Conservation (phyloP, 78 protist species). For the Pigoraptor vietnamica region DNA sequence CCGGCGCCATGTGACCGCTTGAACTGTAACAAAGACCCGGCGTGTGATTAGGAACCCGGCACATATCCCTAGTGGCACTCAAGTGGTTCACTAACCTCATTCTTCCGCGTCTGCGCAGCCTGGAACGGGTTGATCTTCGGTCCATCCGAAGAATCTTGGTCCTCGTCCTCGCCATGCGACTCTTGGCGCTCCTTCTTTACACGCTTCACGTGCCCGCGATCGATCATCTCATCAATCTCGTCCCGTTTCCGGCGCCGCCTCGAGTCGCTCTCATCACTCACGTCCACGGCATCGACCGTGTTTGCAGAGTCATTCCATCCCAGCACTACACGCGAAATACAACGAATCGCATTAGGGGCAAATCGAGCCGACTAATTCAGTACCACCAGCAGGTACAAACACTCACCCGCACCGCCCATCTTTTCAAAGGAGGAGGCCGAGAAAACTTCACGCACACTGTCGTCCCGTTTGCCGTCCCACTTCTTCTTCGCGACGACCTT, state of each 20-base stretch:
- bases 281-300: background rate
- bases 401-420: background rate
- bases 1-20: no score
- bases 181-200: background rate
- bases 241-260: background rate
- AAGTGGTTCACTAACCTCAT: background rate
- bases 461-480: background rate
- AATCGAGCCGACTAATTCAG: no score
- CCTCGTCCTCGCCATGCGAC: background rate
- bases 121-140: background rate
- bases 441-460: background rate
- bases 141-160: background rate
- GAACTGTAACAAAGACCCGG: no score
- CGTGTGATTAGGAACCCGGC: no score
- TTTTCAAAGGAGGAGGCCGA: background rate
- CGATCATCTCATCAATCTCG: background rate
- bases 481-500: no score
- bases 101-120: background rate
- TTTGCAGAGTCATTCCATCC: background rate
- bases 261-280: background rate
- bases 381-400: no score
- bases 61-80: no score
- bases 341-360: no score
- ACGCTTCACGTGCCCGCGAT: background rate
- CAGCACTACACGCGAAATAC: no score